Evolutionary conservation across 495 filamentous ascomycete species (phyloP).

Genomic region (Penicillium manginii): DNA sequence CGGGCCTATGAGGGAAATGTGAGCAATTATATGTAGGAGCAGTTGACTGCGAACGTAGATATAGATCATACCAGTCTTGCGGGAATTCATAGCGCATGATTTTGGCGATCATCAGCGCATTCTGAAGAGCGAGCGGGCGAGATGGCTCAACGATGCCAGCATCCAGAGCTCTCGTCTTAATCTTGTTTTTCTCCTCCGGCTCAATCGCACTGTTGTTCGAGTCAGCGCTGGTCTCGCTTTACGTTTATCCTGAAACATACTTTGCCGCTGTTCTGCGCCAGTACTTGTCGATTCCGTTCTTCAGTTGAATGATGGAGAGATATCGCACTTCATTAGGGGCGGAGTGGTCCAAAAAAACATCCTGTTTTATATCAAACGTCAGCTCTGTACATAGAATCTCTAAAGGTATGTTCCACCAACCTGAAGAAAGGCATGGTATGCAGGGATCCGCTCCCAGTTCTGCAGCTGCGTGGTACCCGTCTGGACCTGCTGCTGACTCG

Average conservation of each 20-base stretch:
- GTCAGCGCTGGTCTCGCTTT: slow-evolving; percentile 23
- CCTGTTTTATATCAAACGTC: slow-evolving; percentile 43
- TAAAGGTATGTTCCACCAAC: slow-evolving; percentile 34
- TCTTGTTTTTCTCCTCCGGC: slow-evolving; percentile 72
- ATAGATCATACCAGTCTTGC: slow-evolving; percentile 64
- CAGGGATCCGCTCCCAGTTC: slow-evolving; percentile 76
- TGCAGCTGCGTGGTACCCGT: slow-evolving; percentile 81
- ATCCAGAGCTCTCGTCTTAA: slow-evolving; percentile 73
- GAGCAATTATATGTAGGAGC: slow-evolving; percentile 6
- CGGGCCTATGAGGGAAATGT: slow-evolving; percentile 41
- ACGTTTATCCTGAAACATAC: slow-evolving; percentile 36
- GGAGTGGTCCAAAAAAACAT: slow-evolving; percentile 75
- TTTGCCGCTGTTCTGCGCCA: slow-evolving; percentile 78
- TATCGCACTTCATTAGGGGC: slow-evolving; percentile 77
- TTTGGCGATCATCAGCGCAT: slow-evolving; percentile 85
- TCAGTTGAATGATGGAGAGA: slow-evolving; percentile 89
- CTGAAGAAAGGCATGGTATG: slow-evolving; percentile 82
- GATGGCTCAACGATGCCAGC: slow-evolving; percentile 75
- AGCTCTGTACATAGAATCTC: slow-evolving; percentile 1
- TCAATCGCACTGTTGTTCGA: slow-evolving; percentile 60
- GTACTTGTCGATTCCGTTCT: slow-evolving; percentile 93
- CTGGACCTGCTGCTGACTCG: slow-evolving; percentile 73
- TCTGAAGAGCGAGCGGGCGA: slow-evolving; percentile 75
- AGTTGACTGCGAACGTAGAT: neutral
- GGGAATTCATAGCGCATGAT: slow-evolving; percentile 89